Conservation (phyloP, 331 rosid genomes). For the Dryas integrifolia region DNA sequence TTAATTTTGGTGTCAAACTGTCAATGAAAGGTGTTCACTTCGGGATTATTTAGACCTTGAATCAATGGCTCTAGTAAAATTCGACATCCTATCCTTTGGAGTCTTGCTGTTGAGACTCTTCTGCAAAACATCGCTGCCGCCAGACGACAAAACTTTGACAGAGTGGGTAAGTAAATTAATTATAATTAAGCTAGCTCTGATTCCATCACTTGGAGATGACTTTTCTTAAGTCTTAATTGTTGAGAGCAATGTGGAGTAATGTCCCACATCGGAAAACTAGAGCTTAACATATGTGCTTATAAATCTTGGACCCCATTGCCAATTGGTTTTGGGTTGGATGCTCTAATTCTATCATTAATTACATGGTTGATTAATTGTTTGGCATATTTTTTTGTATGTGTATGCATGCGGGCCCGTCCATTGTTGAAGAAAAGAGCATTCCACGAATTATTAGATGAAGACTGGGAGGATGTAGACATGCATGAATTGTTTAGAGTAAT, state of each 20-base stretch:
- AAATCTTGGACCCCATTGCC: no score
- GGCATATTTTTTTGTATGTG: no score
- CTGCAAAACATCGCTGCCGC: constrained; percentile 21
- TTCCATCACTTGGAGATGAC: no score
- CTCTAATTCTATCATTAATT: no score
- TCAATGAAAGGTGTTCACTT: constrained; percentile 12
- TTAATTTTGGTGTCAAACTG: not conserved
- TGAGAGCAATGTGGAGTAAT: no score
- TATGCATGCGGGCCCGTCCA: constrained; percentile 25
- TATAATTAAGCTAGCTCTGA: no score
- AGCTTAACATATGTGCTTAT: no score
- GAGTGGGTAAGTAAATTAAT: constrained; percentile 23
- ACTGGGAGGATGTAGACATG: constrained; percentile 17
- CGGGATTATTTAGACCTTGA: constrained; percentile 19
- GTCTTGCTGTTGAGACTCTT: constrained; percentile 33
- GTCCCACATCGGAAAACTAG: no score
- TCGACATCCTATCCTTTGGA: constrained; percentile 21
- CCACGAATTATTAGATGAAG: constrained; percentile 25
- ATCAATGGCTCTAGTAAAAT: constrained; percentile 15
- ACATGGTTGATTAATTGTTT: not conserved
- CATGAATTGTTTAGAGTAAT: constrained; percentile 26
- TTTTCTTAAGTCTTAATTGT: no score
- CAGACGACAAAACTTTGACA: constrained; percentile 18
- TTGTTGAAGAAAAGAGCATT: constrained; percentile 19
- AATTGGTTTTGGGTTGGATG: no score